Evolutionary conservation across 768 basidiomycete genomes (phyloP).

Genomic region (Rhodotorula paludigena): DNA sequence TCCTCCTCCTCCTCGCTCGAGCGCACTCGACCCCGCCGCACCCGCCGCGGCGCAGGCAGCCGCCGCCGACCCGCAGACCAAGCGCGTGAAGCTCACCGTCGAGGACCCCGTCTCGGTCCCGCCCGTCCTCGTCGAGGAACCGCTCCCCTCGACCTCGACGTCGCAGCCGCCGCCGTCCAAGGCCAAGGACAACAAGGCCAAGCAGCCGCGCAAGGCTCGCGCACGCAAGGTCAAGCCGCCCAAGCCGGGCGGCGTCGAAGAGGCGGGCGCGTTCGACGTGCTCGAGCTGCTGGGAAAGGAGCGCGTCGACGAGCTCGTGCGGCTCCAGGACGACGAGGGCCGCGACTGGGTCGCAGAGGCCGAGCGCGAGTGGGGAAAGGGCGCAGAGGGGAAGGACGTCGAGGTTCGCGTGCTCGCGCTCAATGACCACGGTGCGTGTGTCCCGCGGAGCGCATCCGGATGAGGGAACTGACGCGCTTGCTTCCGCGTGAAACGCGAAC

Average conservation of each 20-base stretch:
- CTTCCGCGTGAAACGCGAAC: too few species aligned
- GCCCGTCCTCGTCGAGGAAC: conserved; percentile 7
- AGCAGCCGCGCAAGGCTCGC: background rate
- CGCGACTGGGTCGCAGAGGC: conserved; percentile 56
- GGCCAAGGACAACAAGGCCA: background rate
- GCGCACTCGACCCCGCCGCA: too few species aligned
- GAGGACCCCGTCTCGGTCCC: conserved; percentile 13
- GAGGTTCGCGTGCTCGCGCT: conserved; percentile 65
- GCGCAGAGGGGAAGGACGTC: conserved; percentile 50
- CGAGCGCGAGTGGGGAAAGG: conserved; percentile 51
- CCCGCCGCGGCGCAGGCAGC: background rate
- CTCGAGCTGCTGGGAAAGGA: conserved; percentile 61
- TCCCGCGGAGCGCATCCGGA: too few species aligned
- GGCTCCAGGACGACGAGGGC: conserved; percentile 47
- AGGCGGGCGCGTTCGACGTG: conserved; percentile 61
- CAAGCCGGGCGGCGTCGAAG: conserved; percentile 39
- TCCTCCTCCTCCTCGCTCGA: conserved; percentile 10
- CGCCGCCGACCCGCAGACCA: conserved; percentile 2
- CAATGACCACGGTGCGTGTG: conserved; percentile 55
- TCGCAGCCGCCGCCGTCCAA: background rate
- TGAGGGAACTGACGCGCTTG: too few species aligned
- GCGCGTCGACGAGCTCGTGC: conserved; percentile 52
- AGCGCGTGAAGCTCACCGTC: conserved; percentile 15
- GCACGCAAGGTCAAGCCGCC: conserved; percentile 24
- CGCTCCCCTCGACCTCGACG: background rate